Percentiles rank a stretch among this genome's conserved stretches.
phyloP scores from a whole-genome alignment of 352 stramenopile species.

The Pythium guiyangense region DNA sequence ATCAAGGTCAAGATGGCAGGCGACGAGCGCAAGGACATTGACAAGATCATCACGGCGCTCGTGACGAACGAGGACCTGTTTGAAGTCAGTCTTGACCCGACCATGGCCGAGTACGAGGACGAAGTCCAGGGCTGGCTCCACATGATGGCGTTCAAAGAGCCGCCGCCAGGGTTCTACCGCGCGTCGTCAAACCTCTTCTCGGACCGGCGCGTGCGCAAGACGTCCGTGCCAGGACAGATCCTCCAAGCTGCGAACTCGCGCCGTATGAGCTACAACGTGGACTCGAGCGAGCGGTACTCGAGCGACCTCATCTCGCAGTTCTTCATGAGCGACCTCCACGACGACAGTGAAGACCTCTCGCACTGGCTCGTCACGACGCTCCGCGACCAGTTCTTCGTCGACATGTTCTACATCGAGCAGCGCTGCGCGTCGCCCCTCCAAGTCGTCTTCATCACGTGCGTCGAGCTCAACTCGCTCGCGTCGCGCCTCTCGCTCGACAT shows the following conservation, averaged over 20 bases:
- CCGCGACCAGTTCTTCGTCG: slow-evolving; percentile 53
- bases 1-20: slow-evolving; percentile 60
- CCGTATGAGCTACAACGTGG: slow-evolving; percentile 15
- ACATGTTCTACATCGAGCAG: slow-evolving; percentile 61
- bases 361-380: slow-evolving; percentile 48
- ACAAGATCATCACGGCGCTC: slow-evolving; percentile 70
- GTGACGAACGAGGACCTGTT: slow-evolving; percentile 64
- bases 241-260: slow-evolving; percentile 14
- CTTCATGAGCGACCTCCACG: slow-evolving; percentile 13
- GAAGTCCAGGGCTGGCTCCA: slow-evolving; percentile 69
- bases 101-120: slow-evolving; percentile 57
- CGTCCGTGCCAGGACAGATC: slow-evolving; percentile 10
- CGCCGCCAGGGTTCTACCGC: slow-evolving; percentile 11
- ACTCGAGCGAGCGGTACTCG: slow-evolving; percentile 12
- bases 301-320: slow-evolving; percentile 23
- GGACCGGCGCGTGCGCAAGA: slow-evolving; percentile 5
- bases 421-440: slow-evolving; percentile 36
- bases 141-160: slow-evolving; percentile 60
- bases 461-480: slow-evolving; percentile 50
- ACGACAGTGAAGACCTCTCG: slow-evolving; percentile 30
- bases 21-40: slow-evolving; percentile 44
- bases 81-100: slow-evolving; percentile 45
- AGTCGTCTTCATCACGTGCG: slow-evolving; percentile 47
- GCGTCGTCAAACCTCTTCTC: slow-evolving; percentile 7
- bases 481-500: slow-evolving; percentile 42